phyloP scores from a whole-genome alignment of 805 yeast species.

The Diddensiella santjacobensis region DNA sequence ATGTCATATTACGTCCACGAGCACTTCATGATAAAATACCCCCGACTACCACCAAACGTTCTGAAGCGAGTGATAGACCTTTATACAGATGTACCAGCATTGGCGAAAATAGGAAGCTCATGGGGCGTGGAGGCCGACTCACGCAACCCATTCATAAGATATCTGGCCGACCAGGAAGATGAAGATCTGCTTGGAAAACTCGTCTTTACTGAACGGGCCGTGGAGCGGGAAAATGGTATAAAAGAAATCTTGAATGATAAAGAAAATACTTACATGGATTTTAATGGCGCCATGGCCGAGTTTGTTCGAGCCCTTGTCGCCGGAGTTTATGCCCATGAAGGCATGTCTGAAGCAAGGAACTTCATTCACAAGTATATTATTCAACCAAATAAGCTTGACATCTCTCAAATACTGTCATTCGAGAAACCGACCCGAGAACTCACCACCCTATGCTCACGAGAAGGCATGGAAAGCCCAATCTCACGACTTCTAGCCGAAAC shows the following conservation, averaged over 20 bases:
- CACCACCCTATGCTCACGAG: constrained; percentile 69
- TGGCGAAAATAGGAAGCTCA: constrained; percentile 59
- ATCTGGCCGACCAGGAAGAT: constrained; percentile 63
- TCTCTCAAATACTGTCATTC: constrained; percentile 72
- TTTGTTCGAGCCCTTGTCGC: constrained; percentile 82
- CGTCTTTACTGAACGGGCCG: constrained; percentile 14
- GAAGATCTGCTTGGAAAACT: constrained; percentile 43
- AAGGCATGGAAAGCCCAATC: constrained; percentile 68
- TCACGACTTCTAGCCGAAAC: constrained; percentile 87
- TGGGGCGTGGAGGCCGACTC: constrained; percentile 91
- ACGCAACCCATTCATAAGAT: constrained; percentile 59
- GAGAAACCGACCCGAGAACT: constrained; percentile 83
- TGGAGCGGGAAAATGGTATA: constrained; percentile 22
- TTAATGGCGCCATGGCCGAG: constrained; percentile 46
- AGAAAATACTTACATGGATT: constrained; percentile 41
- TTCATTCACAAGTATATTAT: constrained; percentile 74
- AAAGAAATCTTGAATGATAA: constrained; percentile 39
- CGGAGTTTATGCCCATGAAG: constrained; percentile 72
- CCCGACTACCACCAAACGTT: constrained; percentile 82
- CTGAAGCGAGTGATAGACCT: constrained; percentile 73
- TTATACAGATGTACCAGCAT: constrained; percentile 62
- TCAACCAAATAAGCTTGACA: constrained; percentile 69
- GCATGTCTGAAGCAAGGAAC: constrained; percentile 56
- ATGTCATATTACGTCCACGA: constrained; percentile 74
- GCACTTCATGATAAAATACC: constrained; percentile 69